Evolutionary conservation across 257 asterid species (phyloP).

Genomic region (Linderniella brevidens): DNA sequence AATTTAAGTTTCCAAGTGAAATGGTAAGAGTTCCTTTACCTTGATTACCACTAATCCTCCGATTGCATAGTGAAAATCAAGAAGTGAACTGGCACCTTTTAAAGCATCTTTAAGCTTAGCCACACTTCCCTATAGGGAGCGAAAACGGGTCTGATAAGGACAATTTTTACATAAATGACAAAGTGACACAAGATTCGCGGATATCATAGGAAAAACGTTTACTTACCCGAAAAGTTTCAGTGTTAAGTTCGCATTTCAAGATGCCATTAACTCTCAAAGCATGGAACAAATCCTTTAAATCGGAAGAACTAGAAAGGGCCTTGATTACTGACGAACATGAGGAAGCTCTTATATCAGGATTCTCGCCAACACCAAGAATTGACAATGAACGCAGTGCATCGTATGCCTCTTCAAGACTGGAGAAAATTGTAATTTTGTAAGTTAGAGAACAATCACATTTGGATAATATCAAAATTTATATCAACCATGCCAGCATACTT

Average conservation of each 20-base stretch:
- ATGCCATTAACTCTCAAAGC: conserved; percentile 59
- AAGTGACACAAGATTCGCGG: background rate
- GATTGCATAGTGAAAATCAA: conserved; percentile 54
- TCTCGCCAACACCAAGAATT: conserved; percentile 66
- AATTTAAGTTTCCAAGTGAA: too few species aligned
- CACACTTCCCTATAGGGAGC: conserved; percentile 35
- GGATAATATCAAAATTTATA: too few species aligned
- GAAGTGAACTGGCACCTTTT: conserved; percentile 41
- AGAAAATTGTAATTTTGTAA: conserved; percentile 8
- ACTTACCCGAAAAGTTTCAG: conserved; percentile 39
- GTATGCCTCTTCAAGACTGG: conserved; percentile 69
- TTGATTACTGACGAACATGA: conserved; percentile 45
- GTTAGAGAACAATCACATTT: conserved; percentile 9
- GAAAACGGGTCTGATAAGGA: conserved; percentile 5
- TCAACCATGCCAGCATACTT: too few species aligned
- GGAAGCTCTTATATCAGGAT: conserved; percentile 29
- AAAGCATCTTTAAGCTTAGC: conserved; percentile 47
- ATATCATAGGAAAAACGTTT: conserved; percentile 5
- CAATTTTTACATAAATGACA: background rate
- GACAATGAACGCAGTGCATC: conserved; percentile 69
- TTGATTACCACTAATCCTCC: conserved; percentile 58
- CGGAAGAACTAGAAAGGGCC: conserved; percentile 42
- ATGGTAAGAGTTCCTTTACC: conserved; percentile 23
- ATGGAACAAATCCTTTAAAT: conserved; percentile 43
- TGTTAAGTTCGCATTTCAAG: conserved; percentile 51